Conservation (phyloP, 306 rosid species). For the Fragaria vesca region DNA sequence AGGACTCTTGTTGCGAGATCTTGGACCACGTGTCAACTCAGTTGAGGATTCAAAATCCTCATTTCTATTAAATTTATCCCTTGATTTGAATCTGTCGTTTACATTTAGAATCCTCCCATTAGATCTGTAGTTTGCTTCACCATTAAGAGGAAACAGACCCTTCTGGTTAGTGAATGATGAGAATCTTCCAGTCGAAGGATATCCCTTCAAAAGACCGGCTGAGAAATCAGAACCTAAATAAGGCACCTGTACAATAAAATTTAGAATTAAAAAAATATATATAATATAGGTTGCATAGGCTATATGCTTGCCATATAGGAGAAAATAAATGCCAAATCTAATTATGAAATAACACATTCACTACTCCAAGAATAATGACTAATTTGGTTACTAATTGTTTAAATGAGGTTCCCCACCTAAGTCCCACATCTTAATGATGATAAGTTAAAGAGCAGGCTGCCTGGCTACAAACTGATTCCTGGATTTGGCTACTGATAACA, state of each 20-base stretch:
- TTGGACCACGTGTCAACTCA: slow-evolving; percentile 70
- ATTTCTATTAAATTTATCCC: slow-evolving; percentile 38
- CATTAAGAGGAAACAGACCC: slow-evolving; percentile 26
- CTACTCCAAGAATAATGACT: neutral
- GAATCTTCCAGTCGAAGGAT: slow-evolving; percentile 37
- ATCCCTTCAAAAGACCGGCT: slow-evolving; percentile 38
- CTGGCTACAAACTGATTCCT: neutral
- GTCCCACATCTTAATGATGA: neutral
- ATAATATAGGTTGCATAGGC: neutral
- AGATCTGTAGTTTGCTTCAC: slow-evolving; percentile 27
- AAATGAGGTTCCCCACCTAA: neutral
- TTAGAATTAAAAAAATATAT: neutral
- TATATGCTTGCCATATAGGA: neutral
- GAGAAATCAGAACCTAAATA: slow-evolving; percentile 45
- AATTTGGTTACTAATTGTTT: neutral
- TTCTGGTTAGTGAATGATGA: slow-evolving; percentile 42
- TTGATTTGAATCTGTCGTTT: slow-evolving; percentile 34
- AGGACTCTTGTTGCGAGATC: slow-evolving; percentile 40
- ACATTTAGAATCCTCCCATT: slow-evolving; percentile 39
- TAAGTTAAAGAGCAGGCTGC: neutral
- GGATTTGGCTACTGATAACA: neutral
- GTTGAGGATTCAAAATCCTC: slow-evolving; percentile 44
- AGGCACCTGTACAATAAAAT: slow-evolving; percentile 42
- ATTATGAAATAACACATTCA: neutral
- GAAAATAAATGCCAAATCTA: neutral